These are phyloP conservation scores for Alternaria sp. DNA, from an alignment of 2,329 filamentous ascomycete species.

Conservation along the genomic window DNA sequence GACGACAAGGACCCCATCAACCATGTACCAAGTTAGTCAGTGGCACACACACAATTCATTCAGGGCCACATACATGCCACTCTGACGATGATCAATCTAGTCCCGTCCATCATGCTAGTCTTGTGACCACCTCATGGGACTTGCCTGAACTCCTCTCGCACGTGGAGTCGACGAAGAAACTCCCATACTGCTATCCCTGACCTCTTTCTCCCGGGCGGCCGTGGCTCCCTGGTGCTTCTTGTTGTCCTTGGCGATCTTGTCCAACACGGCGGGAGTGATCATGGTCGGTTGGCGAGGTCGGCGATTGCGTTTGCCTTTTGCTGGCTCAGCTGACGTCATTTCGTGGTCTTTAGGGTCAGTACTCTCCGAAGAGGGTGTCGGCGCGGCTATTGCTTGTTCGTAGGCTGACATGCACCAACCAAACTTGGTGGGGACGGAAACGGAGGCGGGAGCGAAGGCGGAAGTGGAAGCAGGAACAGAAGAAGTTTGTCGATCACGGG, in stretches of 20 bases:
- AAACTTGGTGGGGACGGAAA: neutral
- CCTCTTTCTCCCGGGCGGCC: neutral
- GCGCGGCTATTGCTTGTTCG: neutral
- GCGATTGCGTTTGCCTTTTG: neutral
- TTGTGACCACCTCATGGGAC: constrained; percentile 14
- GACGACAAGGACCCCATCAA: neutral
- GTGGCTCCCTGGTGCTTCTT: neutral
- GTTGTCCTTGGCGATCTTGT: neutral
- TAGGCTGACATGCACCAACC: neutral
- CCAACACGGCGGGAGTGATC: neutral
- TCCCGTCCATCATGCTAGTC: neutral
- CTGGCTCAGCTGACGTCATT: neutral
- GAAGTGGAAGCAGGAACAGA: neutral
- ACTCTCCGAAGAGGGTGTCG: neutral
- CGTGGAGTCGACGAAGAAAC: neutral
- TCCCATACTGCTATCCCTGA: neutral
- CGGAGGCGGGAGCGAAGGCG: neutral
- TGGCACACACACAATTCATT: neutral
- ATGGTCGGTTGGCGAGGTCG: neutral
- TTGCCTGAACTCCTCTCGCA: neutral
- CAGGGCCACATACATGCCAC: neutral
- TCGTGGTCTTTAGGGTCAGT: neutral
- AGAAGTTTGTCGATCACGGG: neutral
- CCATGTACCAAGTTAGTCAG: neutral
- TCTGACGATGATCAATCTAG: neutral